A percentile compares a stretch with the other conserved stretches of the same genome.
Evolutionary conservation across 352 stramenopile species (phyloP).

Genomic region (Phytophthora podocarpi): DNA sequence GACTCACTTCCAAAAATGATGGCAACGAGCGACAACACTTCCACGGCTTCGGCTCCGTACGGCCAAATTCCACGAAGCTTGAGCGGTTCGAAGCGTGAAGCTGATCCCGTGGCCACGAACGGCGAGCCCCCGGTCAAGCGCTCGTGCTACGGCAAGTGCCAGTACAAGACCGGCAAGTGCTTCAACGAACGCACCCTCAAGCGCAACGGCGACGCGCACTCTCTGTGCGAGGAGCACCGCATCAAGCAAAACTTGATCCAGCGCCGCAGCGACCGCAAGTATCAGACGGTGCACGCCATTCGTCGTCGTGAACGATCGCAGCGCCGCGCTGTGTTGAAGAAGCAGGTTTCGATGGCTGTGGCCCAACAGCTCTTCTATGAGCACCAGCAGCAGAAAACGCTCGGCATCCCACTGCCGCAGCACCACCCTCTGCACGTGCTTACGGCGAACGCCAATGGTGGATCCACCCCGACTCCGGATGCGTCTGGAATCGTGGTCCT

Average conservation of each 20-base stretch:
- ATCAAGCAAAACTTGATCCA: slow-evolving; percentile 88
- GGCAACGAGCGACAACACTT: slow-evolving; percentile 29
- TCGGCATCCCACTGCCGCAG: slow-evolving; percentile 40
- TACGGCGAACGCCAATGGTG: neutral
- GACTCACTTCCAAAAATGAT: slow-evolving; percentile 44
- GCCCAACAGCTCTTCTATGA: slow-evolving; percentile 82
- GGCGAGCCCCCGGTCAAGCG: slow-evolving; percentile 25
- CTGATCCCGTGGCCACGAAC: slow-evolving; percentile 7
- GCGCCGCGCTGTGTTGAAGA: slow-evolving; percentile 78
- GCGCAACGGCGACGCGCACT: slow-evolving; percentile 83
- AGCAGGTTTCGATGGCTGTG: slow-evolving; percentile 81
- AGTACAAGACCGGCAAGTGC: slow-evolving; percentile 91
- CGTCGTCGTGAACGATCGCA: slow-evolving; percentile 80
- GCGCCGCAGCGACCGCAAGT: slow-evolving; percentile 85
- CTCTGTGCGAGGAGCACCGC: slow-evolving; percentile 84
- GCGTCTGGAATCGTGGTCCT: slow-evolving; percentile 18
- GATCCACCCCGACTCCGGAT: neutral
- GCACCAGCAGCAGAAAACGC: slow-evolving; percentile 78
- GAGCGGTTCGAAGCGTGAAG: slow-evolving; percentile 23
- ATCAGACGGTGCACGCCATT: slow-evolving; percentile 84
- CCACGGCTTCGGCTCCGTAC: neutral
- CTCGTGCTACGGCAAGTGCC: slow-evolving; percentile 77
- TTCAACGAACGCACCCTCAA: slow-evolving; percentile 88
- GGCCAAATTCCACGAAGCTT: slow-evolving; percentile 6
- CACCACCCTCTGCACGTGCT: slow-evolving; percentile 46